Evolutionary conservation across 169 alveolate species (phyloP).

Genomic region (Plasmodium vivax): DNA sequence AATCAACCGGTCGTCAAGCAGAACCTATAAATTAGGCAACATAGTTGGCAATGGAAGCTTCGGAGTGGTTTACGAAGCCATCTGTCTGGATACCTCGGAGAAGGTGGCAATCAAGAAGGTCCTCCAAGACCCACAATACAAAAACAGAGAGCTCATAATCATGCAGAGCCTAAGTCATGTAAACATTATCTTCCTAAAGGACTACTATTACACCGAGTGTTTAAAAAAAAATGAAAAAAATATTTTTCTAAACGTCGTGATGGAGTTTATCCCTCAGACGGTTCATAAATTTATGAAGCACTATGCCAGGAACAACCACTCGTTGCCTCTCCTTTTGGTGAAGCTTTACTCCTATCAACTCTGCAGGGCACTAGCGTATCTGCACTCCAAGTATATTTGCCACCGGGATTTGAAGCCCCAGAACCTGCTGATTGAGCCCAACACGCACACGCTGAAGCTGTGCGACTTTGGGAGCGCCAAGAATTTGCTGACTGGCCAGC

Average conservation of each 20-base stretch:
- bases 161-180: conserved; percentile 95
- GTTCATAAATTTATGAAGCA: conserved; percentile 93
- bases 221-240: conserved; percentile 77
- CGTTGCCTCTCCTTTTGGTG: conserved; percentile 92
- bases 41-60: conserved; percentile 98
- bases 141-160: conserved; percentile 96
- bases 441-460: conserved; percentile 92
- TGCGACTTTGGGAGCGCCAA: conserved; percentile 99
- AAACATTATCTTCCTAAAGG: conserved; percentile 92
- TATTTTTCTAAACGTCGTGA: conserved; percentile 94
- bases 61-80: conserved; percentile 97
- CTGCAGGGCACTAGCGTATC: conserved; percentile 95
- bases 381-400: conserved; percentile 95
- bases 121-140: conserved; percentile 95
- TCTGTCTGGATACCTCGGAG: conserved; percentile 94
- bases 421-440: conserved; percentile 95
- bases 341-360: conserved; percentile 95
- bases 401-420: conserved; percentile 99
- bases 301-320: conserved; percentile 90
- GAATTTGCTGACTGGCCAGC: conserved; percentile 91
- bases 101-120: conserved; percentile 98
- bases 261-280: conserved; percentile 98
- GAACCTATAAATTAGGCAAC: conserved; percentile 86
- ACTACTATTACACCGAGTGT: conserved; percentile 89
- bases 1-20: conserved; percentile 47